Conservation (phyloP, 345 rosid genomes). For the Salix exigua region DNA sequence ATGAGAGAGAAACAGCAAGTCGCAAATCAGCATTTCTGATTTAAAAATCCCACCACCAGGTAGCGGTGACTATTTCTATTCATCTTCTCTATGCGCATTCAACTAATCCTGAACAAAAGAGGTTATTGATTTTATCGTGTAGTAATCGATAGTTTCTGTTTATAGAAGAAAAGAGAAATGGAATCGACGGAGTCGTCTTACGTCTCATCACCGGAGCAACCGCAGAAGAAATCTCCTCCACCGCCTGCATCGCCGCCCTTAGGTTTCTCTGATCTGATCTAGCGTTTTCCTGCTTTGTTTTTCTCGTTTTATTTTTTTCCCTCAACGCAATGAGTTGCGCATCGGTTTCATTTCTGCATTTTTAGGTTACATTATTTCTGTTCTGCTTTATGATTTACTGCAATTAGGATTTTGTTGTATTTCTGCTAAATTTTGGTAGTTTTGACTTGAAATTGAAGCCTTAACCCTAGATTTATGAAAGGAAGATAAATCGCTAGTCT, state of each 20-base stretch:
- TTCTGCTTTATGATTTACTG: background rate
- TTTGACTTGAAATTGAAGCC: slow-evolving; percentile 10
- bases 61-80: background rate
- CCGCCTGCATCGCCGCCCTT: slow-evolving; percentile 62
- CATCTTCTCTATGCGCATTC: background rate
- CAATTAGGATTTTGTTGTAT: background rate
- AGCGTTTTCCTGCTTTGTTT: slow-evolving; percentile 9
- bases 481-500: background rate
- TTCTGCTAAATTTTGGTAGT: background rate
- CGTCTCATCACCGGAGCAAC: slow-evolving; percentile 74
- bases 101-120: too few species aligned
- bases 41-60: background rate
- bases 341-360: background rate
- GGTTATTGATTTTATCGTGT: background rate
- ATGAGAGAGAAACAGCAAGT: background rate
- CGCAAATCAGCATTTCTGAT: background rate
- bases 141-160: background rate
- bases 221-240: slow-evolving; percentile 57
- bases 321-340: background rate
- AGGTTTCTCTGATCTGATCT: slow-evolving; percentile 55
- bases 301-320: background rate
- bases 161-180: slow-evolving; percentile 39
- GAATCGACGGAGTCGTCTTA: slow-evolving; percentile 87
- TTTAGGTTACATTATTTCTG: background rate
- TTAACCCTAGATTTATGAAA: slow-evolving; percentile 8